Conservation (phyloP, 345 rosid species). For the Linum tenue region DNA sequence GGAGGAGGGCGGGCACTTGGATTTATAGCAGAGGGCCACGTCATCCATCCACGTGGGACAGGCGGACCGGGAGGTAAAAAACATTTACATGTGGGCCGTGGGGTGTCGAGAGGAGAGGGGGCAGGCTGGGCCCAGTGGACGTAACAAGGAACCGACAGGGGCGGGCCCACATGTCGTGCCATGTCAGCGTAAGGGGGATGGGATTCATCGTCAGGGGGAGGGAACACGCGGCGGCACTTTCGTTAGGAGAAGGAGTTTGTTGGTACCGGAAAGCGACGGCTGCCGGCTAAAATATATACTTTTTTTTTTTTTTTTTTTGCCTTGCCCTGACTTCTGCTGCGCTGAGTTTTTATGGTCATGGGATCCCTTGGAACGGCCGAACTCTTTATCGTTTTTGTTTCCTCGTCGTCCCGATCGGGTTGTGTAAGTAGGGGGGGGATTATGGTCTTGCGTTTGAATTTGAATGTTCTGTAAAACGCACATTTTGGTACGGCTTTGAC, state of each 20-base stretch:
- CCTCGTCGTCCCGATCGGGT: too few species aligned
- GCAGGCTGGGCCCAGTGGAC: neutral
- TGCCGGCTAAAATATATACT: neutral
- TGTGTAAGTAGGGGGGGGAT: too few species aligned
- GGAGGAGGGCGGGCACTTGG: neutral
- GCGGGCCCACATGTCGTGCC: neutral
- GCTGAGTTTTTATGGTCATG: too few species aligned
- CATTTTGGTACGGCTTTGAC: too few species aligned
- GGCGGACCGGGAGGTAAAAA: neutral
- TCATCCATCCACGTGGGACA: neutral
- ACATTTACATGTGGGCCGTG: neutral
- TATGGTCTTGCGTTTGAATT: too few species aligned
- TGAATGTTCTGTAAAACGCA: too few species aligned
- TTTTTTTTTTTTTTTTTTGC: too few species aligned
- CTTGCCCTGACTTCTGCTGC: too few species aligned
- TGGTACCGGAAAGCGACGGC: slow-evolving; percentile 1
- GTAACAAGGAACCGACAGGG: neutral
- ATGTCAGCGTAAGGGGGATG: neutral
- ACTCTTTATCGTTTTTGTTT: too few species aligned
- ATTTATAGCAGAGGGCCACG: neutral
- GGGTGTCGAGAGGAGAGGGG: neutral
- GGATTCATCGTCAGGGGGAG: neutral
- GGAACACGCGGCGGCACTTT: too few species aligned
- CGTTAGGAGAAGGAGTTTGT: neutral
- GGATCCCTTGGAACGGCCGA: too few species aligned